Evolutionary conservation across 768 basidiomycete genomes (phyloP), one percentile per base, ranked within the genome.

Genomic region (Crucibulum laeve): DNA sequence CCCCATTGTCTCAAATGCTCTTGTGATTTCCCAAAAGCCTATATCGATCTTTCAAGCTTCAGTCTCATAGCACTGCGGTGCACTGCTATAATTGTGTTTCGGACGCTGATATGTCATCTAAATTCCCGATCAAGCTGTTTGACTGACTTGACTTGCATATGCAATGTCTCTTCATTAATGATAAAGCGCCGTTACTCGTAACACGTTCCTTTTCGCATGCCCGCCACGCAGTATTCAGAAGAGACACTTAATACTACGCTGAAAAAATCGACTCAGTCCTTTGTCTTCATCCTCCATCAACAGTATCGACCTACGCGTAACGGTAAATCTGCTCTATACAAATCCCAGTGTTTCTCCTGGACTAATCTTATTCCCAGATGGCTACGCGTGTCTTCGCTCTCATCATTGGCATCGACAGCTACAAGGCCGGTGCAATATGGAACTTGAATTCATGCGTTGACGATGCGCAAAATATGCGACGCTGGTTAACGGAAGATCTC

Each of bases 371-470:
- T n/a, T n/a, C n/a, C 38, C 57, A 62, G 48, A 60, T 62, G 55
- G 25, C 53, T 19, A 43, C 50, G 28, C 77, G 73, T 15, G 62
- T 83, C 32, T 87, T 82, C 50, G 82, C 81, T 1, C 72, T 87
- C 44, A 64, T 87, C 50, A 70, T 87, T 47, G 84, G 84, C 32
- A 76, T 87, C 48, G 82, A 86, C 63, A 67, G 69, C 52, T 87
- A 87, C 67, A 76, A 82, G 58, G 81, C 80, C 6, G 73, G 76
- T 15, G 57, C 57, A 22, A 74, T 84, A 21, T 85, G 80, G 81
- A 79, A 84, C 53, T 71, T 84, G 26, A 72, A 80, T 43, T 77
- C 79, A 30, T 82, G 80, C 54, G 76, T 75, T 21, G 76, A 80
- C 49, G 85, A 87, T 53, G 82, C 82, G 4, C 70, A 74, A 43